phyloP scores from a whole-genome alignment of 129 eudicot genomes.

The Heracleum sosnowskyi region DNA sequence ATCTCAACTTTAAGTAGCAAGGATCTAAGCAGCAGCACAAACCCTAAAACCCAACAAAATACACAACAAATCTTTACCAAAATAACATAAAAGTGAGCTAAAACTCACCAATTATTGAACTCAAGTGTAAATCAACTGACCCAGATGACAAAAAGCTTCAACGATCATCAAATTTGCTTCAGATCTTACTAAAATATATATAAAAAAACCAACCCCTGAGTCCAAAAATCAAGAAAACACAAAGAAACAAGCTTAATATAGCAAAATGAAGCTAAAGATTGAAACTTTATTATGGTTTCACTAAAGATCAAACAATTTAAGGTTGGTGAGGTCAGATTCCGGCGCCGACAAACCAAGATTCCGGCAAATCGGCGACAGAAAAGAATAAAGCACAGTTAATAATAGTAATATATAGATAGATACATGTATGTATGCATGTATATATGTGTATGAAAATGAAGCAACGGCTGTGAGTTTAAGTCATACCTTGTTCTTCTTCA shows the following conservation, averaged over 20 bases:
- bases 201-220: not conserved
- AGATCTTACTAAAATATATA: constrained; percentile 37
- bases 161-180: constrained; percentile 37
- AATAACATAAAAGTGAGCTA: constrained; percentile 17
- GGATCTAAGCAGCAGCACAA: constrained; percentile 17
- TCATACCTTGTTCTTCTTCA: constrained; percentile 7
- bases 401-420: not conserved
- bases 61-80: constrained; percentile 6
- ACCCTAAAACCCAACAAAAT: constrained; percentile 10
- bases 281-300: constrained; percentile 9
- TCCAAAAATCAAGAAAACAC: constrained; percentile 1
- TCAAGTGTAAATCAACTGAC: constrained; percentile 20
- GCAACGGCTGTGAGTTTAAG: constrained; percentile 2
- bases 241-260: not conserved
- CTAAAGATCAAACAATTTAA: constrained; percentile 22
- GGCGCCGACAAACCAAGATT: constrained; percentile 32
- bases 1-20: constrained; percentile 3
- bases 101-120: constrained; percentile 49
- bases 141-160: constrained; percentile 30
- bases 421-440: not conserved
- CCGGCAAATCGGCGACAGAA: constrained; percentile 34
- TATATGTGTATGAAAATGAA: not conserved
- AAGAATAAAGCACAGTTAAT: constrained; percentile 33
- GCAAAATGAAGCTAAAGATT: not conserved
- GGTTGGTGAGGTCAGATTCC: constrained; percentile 35